These are phyloP conservation scores for Baorangia bicolor DNA, from an alignment of 768 basidiomycete species.

Conservation along the genomic window DNA sequence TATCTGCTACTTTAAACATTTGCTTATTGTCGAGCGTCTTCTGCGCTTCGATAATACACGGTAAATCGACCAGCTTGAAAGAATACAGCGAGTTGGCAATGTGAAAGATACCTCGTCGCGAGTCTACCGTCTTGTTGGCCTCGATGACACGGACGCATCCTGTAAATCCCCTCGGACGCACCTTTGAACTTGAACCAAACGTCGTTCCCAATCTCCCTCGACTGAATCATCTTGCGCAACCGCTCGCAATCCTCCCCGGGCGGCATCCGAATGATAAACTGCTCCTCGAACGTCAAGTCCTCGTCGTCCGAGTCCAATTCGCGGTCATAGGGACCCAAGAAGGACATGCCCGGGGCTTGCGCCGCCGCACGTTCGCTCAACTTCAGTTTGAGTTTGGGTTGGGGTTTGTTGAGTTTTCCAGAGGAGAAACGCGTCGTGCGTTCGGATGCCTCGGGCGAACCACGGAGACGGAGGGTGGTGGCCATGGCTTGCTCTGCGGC, in stretches of 20 bases:
- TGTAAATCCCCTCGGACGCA: constrained; percentile 28
- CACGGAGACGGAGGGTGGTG: constrained; percentile 32
- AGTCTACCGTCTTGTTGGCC: constrained; percentile 53
- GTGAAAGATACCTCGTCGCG: constrained; percentile 87
- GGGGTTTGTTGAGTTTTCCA: constrained; percentile 43
- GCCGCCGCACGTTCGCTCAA: constrained; percentile 80
- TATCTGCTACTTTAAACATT: constrained; percentile 98
- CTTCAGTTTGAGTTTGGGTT: constrained; percentile 86
- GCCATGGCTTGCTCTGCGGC: constrained; percentile 38
- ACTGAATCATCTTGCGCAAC: constrained; percentile 76
- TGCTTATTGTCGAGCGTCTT: constrained; percentile 96
- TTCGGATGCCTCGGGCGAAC: constrained; percentile 37
- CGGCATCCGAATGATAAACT: constrained; percentile 90
- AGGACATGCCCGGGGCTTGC: constrained; percentile 82
- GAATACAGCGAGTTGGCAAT: constrained; percentile 78
- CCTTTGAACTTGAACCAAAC: constrained; percentile 99
- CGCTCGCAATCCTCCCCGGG: constrained; percentile 79
- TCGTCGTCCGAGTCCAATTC: constrained; percentile 96
- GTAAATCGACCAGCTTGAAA: constrained; percentile 94
- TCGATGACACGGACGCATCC: constrained; percentile 1
- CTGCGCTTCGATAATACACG: constrained; percentile 91
- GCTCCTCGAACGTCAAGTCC: constrained; percentile 94
- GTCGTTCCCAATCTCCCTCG: constrained; percentile 77
- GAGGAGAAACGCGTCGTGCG: constrained; percentile 59
- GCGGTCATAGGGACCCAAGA: constrained; percentile 88